phyloP scores from a whole-genome alignment of 306 rosid species.

The Carpinus viminea region DNA sequence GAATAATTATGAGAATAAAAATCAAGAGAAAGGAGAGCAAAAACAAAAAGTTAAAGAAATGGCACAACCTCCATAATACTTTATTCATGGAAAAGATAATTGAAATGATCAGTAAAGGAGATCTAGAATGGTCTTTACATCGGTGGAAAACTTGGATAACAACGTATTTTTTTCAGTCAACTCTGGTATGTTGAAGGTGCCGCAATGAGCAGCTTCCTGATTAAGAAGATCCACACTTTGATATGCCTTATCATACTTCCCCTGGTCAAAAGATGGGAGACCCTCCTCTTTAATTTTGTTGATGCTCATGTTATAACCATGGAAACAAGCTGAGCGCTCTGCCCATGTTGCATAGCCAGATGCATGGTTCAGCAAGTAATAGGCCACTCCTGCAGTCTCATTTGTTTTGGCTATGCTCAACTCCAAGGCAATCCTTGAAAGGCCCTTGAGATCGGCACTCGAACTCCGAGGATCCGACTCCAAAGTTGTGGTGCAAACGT shows the following conservation, averaged over 20 bases:
- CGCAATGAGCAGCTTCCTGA: background rate
- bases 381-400: background rate
- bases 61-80: too few relatives aligned
- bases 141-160: background rate
- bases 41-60: too few relatives aligned
- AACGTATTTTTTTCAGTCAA: background rate
- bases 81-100: too few relatives aligned
- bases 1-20: too few relatives aligned
- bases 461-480: background rate
- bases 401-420: background rate
- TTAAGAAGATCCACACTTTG: background rate
- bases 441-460: background rate
- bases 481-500: background rate
- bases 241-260: background rate
- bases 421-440: background rate
- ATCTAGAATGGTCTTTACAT: background rate
- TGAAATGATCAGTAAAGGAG: background rate
- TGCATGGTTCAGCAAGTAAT: background rate
- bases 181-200: too few relatives aligned
- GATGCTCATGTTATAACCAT: background rate
- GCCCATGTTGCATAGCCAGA: background rate
- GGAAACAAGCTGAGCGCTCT: background rate
- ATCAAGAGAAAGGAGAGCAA: too few relatives aligned
- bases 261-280: background rate
- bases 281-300: background rate